A percentile compares a stretch with the other conserved stretches of the same genome.
Conservation (phyloP, 2,329 filamentous ascomycete genomes). For the Ophiostoma fasciatum region DNA sequence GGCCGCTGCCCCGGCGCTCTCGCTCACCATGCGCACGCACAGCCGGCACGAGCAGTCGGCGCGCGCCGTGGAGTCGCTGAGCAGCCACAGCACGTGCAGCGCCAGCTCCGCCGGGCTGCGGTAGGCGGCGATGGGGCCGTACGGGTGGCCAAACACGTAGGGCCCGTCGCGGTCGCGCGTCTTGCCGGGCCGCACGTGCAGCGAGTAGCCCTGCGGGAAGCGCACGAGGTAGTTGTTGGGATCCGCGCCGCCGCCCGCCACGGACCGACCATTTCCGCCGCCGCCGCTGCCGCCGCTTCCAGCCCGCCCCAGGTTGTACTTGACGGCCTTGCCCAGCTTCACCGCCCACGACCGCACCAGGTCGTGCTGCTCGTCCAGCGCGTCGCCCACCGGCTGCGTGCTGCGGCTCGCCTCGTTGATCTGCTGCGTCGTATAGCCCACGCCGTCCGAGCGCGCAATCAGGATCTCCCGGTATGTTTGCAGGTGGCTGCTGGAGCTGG, state of each 20-base stretch:
- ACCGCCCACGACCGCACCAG: slow-evolving; percentile 11
- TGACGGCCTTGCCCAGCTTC: slow-evolving; percentile 13
- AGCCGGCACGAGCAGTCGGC: slow-evolving; percentile 36
- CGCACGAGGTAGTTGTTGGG: slow-evolving; percentile 11
- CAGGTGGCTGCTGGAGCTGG: background rate
- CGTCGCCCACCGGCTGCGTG: slow-evolving; percentile 8
- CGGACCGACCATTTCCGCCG: background rate
- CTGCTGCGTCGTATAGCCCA: slow-evolving; percentile 11
- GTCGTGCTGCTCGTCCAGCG: slow-evolving; percentile 10
- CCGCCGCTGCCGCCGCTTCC: background rate
- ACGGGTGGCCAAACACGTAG: slow-evolving; percentile 13
- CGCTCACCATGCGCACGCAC: slow-evolving; percentile 21
- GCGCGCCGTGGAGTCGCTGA: slow-evolving; percentile 31
- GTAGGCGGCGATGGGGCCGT: slow-evolving; percentile 18
- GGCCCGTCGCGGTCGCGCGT: slow-evolving; percentile 46
- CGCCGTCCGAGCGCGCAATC: slow-evolving; percentile 11
- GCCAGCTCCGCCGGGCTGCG: slow-evolving; percentile 39
- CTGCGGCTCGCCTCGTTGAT: slow-evolving; percentile 14
- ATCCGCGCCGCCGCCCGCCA: background rate
- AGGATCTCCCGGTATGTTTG: slow-evolving; percentile 11
- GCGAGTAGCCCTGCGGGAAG: slow-evolving; percentile 11
- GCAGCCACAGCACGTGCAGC: slow-evolving; percentile 36
- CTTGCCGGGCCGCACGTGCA: slow-evolving; percentile 11
- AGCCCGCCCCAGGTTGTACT: slow-evolving; percentile 13
- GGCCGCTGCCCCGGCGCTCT: background rate